A percentile compares a stretch with the other conserved stretches of the same genome.
phyloP scores from a whole-genome alignment of 768 basidiomycete genomes.

The Pisolithus marmoratus region DNA sequence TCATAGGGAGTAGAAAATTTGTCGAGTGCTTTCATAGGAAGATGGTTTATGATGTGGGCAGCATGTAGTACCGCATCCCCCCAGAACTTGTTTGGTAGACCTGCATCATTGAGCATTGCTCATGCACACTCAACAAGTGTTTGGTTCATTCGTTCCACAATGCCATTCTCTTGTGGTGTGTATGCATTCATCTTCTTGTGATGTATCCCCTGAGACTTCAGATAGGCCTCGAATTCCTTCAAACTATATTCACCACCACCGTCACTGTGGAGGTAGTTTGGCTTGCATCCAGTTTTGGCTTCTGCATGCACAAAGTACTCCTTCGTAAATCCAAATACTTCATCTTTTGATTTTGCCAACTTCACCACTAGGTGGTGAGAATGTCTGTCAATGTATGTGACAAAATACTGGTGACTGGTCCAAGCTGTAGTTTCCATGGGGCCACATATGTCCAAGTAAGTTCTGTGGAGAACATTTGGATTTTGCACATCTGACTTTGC shows the following conservation, averaged over 20 bases:
- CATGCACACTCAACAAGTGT: slow-evolving; percentile 27
- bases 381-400: no score
- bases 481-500: slow-evolving; percentile 4
- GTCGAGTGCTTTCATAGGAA: neutral
- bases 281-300: slow-evolving; percentile 5
- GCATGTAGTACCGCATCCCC: neutral
- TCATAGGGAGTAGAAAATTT: slow-evolving; percentile 21
- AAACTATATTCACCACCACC: slow-evolving; percentile 18
- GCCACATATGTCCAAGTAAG: no score
- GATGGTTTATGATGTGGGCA: neutral
- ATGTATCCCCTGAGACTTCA: slow-evolving; percentile 9
- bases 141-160: slow-evolving; percentile 35
- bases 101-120: slow-evolving; percentile 21
- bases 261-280: slow-evolving; percentile 18
- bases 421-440: no score
- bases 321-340: no score
- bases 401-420: no score
- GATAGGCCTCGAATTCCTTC: slow-evolving; percentile 1
- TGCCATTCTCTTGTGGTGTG: slow-evolving; percentile 38
- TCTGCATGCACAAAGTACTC: slow-evolving; percentile 3
- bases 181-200: slow-evolving; percentile 13
- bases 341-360: no score
- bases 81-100: neutral
- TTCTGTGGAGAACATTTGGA: no score
- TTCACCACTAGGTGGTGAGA: slow-evolving; percentile 9